These are phyloP conservation scores for Plectranthus barbatus DNA, from an alignment of 257 asterid species.

Conservation along the genomic window DNA sequence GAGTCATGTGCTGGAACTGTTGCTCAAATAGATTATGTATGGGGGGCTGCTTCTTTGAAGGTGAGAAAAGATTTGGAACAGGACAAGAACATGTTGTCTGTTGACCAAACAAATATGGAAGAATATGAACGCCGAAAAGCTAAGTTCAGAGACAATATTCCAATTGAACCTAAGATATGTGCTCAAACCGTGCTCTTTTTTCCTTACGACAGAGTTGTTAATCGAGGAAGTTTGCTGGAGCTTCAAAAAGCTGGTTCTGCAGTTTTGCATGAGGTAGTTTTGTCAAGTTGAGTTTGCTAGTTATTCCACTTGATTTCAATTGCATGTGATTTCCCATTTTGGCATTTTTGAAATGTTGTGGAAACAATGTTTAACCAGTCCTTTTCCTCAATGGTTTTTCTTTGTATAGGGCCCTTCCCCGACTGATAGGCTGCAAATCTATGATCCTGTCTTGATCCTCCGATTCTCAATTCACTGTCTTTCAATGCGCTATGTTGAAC, in stretches of 20 bases:
- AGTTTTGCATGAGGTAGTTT: conserved; percentile 41
- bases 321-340: not conserved
- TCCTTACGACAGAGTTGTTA: conserved; percentile 48
- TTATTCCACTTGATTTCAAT: not conserved
- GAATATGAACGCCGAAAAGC: conserved; percentile 35
- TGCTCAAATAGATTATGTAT: conserved; percentile 59
- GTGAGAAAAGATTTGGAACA: conserved; percentile 44
- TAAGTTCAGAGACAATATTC: conserved; percentile 70
- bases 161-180: conserved; percentile 77
- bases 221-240: conserved; percentile 24
- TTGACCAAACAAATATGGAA: conserved; percentile 30
- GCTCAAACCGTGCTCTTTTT: conserved; percentile 67
- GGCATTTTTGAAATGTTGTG: not conserved
- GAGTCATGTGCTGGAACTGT: conserved; percentile 46
- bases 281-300: not conserved
- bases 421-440: conserved; percentile 38
- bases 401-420: conserved; percentile 36
- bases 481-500: conserved; percentile 62
- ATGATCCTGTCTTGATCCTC: conserved; percentile 84
- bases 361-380: not conserved
- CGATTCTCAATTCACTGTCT: conserved; percentile 76
- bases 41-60: conserved; percentile 69
- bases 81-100: conserved; percentile 24
- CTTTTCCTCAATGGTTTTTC: conserved; percentile 4
- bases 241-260: conserved; percentile 30